Evolutionary conservation across 257 asterid species (phyloP).

Genomic region (Solanum verrucosum): DNA sequence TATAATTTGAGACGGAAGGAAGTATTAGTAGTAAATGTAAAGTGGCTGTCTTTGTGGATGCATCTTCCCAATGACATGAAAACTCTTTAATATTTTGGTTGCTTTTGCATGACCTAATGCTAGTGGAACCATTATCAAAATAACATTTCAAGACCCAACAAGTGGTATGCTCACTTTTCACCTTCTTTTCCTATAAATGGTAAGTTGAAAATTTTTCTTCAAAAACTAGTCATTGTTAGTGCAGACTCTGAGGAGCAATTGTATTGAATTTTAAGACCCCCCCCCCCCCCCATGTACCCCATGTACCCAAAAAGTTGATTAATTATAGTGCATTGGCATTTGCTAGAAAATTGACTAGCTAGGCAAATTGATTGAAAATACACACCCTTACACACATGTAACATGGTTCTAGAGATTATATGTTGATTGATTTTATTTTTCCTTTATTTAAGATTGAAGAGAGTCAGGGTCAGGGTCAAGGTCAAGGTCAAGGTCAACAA

Average conservation of each 20-base stretch:
- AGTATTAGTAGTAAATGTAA: not conserved
- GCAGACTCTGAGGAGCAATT: conserved; percentile 49
- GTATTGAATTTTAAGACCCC: conserved; percentile 34
- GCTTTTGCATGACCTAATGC: conserved; percentile 44
- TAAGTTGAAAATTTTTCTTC: conserved; percentile 34
- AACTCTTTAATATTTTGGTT: not conserved
- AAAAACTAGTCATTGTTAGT: conserved; percentile 35
- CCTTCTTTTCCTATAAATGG: conserved; percentile 26
- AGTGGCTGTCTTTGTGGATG: not conserved
- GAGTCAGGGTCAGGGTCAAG: not conserved
- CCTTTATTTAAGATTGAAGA: not conserved
- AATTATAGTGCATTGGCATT: not conserved
- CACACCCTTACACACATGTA: not conserved
- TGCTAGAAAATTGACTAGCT: not conserved
- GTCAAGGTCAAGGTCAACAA: not conserved
- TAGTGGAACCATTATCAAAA: conserved; percentile 37
- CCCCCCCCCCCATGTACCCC: not conserved
- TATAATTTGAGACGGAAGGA: not conserved
- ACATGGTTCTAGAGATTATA: not conserved
- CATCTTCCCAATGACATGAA: conserved; percentile 29
- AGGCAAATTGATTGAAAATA: not conserved
- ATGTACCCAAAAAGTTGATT: not conserved
- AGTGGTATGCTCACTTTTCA: conserved; percentile 25
- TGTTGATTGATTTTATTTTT: not conserved
- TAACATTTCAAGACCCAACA: conserved; percentile 43